Evolutionary conservation across 192 early-diverging fungal genomes (phyloP).

Genomic region (Spizellomyces sp.): DNA sequence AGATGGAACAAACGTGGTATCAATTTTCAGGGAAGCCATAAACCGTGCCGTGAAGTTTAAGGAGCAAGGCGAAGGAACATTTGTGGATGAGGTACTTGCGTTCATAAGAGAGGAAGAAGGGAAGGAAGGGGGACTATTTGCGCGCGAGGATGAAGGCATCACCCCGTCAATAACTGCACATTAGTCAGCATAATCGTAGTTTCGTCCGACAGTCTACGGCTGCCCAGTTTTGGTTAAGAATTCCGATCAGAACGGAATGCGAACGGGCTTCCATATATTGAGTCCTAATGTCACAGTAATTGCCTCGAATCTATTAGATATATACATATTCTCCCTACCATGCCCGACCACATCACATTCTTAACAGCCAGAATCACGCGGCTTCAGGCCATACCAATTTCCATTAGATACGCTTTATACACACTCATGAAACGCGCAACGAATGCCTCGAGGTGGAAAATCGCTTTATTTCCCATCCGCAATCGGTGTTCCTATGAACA

Average conservation of each 20-base stretch:
- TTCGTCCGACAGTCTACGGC: too few species aligned
- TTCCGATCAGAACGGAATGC: too few species aligned
- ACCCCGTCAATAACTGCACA: too few species aligned
- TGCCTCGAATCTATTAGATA: too few species aligned
- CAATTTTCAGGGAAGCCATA: slow-evolving; percentile 56
- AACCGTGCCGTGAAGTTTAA: slow-evolving; percentile 47
- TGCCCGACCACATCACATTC: too few species aligned
- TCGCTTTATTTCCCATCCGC: slow-evolving; percentile 82
- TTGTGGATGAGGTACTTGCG: slow-evolving; percentile 54
- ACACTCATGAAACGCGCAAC: slow-evolving; percentile 88
- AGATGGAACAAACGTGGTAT: slow-evolving; percentile 62
- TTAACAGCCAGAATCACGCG: not conserved
- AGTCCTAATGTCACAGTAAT: too few species aligned
- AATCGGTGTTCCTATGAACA: slow-evolving; percentile 74
- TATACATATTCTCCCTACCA: too few species aligned
- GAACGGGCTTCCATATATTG: too few species aligned
- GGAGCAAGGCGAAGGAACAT: slow-evolving; percentile 38
- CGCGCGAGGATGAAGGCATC: too few species aligned
- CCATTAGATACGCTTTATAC: slow-evolving; percentile 76
- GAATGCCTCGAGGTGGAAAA: slow-evolving; percentile 96
- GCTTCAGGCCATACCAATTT: slow-evolving; percentile 25
- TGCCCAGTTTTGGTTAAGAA: too few species aligned
- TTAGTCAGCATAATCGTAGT: too few species aligned
- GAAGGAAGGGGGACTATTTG: slow-evolving; percentile 20
- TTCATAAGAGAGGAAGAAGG: slow-evolving; percentile 53